Base-by-base conservation (phyloP, 441 rosid genomes). In the Cnidoscolus chayamansa region DNA sequence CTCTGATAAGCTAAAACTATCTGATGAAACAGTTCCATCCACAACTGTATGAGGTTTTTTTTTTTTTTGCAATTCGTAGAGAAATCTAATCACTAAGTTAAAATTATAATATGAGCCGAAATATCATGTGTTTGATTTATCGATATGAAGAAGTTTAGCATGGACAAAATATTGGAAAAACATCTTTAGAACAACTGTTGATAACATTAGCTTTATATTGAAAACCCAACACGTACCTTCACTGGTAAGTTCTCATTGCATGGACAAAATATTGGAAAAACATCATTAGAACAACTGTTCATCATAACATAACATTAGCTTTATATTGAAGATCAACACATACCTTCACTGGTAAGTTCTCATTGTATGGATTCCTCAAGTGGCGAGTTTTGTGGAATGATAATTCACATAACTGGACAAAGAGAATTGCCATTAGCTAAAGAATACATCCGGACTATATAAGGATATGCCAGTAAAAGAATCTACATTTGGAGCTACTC, bases 341-440 rank as follows among this genome's bases (percentile, higher is more conserved):
- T 86, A 96, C 99, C 99, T 96, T 96, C 79, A 96, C 98, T 12
- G 98, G 99, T 69, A 96, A 84, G 84, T 96, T 93, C 80, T 96
- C 99, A 75, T 96, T 93, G 89, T 84, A 96, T 43, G 98, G 99
- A 77, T 96, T 96, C 85, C 97, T 87, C 86, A 93, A 76, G 81
- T 96, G 90, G 74, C 97, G 96, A 67, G 98, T 90, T 80, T 91
- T 96, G 83, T 93, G 95, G 86, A 96, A 96, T 79, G 97, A 93
- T 20, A 96, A 81, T 74, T 93, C 98, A 70, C 98, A 96, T 74
- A 96, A 79, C 99, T 96, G 85, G 89, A 87, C 25, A 68, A 7
- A 71, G 76, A 72, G 78, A 70, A 71, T 63, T 64, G 71, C 61
- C 73, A 77, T 81, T 73, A 80, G 76, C 72, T 68, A 78, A 57